These are phyloP conservation scores for Miamiensis avidus DNA, from an alignment of 169 alveolate genomes.

Conservation along the genomic window DNA sequence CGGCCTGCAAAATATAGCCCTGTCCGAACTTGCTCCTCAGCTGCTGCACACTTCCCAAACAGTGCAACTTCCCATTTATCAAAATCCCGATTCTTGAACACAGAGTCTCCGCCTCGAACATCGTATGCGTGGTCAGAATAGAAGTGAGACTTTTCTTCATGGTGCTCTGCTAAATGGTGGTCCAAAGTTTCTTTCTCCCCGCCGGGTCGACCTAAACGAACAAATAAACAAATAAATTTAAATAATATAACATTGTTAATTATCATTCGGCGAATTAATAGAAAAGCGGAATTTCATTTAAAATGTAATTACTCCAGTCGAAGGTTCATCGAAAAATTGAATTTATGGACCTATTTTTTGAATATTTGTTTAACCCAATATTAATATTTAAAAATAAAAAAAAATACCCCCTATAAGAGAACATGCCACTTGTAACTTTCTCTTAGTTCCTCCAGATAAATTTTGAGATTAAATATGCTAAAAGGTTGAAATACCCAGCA, in stretches of 20 bases:
- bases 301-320: constrained; percentile 88
- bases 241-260: constrained; percentile 67
- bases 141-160: no score
- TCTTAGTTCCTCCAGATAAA: constrained; percentile 86
- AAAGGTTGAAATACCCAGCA: constrained; percentile 20
- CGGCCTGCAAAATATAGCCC: no score
- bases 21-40: constrained; percentile 77
- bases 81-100: constrained; percentile 82
- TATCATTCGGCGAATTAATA: no score
- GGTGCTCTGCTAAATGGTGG: no score
- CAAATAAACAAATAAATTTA: constrained; percentile 46
- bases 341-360: constrained; percentile 77
- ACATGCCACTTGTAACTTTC: constrained; percentile 84
- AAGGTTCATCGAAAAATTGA: constrained; percentile 89
- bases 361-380: no score
- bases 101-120: constrained; percentile 78
- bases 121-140: no score
- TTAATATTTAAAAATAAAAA: no score
- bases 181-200: no score
- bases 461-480: constrained; percentile 55
- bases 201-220: constrained; percentile 73
- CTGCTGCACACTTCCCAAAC: constrained; percentile 79
- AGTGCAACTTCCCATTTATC: constrained; percentile 62
- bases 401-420: constrained; percentile 92
- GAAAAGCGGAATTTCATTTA: constrained; percentile 80